Evolutionary conservation across 805 yeast species (phyloP), one percentile per base, ranked within the genome.

Genomic region (Myxozyma mucilagina): DNA sequence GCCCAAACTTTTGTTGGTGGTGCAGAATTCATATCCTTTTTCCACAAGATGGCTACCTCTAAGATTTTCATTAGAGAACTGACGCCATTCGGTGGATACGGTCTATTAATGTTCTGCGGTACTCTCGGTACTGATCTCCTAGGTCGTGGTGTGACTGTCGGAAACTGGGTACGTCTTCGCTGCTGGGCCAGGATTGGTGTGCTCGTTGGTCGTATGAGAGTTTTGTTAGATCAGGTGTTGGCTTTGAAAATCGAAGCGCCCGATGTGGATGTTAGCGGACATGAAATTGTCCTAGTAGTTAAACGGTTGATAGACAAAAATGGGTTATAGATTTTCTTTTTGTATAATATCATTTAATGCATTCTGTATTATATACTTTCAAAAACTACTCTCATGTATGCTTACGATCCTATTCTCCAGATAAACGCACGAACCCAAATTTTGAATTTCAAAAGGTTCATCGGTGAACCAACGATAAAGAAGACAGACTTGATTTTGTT

Each of bases 111-210:
- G 36, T 90, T 93, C 73, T 96, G 97, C 9, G 94, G 96, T 5
- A 81, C 82, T 0, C 76, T 81, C 0, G 70, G 73, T 5, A 81
- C 82, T 1, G 79, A 76, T 44, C 80, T 85, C 4, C 82, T 91
- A 0, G 96, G 97, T 0, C 65, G 71, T 11, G 97, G 97, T 24
- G 82, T 94, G 39, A 84, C 90, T 8, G 76, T 93, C 57, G 97
- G 90, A 67, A 80, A 81, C n/a, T 92, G 98, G 97, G 74, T 90
- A 38, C 96, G 97, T 0, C 80, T 93, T 11, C 80, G 89, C 63
- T 90, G 97, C 0, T 93, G 97, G 97, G 87, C 96, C 65, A 89
- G 94, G 66, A 90, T 92, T 69, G 98, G 92, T 1, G 96, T 93
- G 1, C 75, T 93, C 50, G 80, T 92, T 35, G 87, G 89, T 60